Conservation (phyloP, 805 yeast genomes). For the Monosporozyma siamensis region DNA sequence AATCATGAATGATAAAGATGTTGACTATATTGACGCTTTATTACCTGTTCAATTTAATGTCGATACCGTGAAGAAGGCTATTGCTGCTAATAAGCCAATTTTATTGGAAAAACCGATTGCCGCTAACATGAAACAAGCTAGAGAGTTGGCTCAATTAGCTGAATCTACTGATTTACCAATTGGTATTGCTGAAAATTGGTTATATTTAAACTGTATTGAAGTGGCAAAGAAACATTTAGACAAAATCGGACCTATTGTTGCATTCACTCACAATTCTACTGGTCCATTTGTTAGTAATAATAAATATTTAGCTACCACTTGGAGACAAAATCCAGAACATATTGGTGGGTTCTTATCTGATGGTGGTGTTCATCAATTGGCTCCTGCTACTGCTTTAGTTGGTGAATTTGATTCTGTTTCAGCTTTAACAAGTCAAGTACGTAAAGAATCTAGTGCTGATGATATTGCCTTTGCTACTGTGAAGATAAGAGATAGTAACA, state of each 20-base stretch:
- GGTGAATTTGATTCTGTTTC: conserved; percentile 66
- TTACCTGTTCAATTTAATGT: conserved; percentile 82
- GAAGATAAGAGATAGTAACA: conserved; percentile 46
- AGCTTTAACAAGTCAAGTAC: conserved; percentile 69
- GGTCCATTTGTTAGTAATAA: conserved; percentile 57
- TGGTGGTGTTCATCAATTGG: conserved; percentile 95
- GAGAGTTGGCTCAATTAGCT: conserved; percentile 62
- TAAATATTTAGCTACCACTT: conserved; percentile 59
- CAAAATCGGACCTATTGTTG: conserved; percentile 60
- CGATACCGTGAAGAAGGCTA: conserved; percentile 58
- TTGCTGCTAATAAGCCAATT: conserved; percentile 68
- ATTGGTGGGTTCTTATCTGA: conserved; percentile 89
- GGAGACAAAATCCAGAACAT: conserved; percentile 89
- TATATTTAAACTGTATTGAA: conserved; percentile 52
- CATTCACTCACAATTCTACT: conserved; percentile 64
- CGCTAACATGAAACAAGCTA: conserved; percentile 72
- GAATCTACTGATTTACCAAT: conserved; percentile 57
- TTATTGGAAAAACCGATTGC: conserved; percentile 89
- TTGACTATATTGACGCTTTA: conserved; percentile 75
- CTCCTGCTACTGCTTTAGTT: conserved; percentile 70
- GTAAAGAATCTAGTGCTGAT: conserved; percentile 69
- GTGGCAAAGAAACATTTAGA: conserved; percentile 49
- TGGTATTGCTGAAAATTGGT: conserved; percentile 80
- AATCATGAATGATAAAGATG: conserved; percentile 53
- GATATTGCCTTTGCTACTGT: conserved; percentile 71